These are phyloP conservation scores for Cryptococcus amylolentus DNA, from an alignment of 1,284 basidiomycete species.

Conservation along the genomic window DNA sequence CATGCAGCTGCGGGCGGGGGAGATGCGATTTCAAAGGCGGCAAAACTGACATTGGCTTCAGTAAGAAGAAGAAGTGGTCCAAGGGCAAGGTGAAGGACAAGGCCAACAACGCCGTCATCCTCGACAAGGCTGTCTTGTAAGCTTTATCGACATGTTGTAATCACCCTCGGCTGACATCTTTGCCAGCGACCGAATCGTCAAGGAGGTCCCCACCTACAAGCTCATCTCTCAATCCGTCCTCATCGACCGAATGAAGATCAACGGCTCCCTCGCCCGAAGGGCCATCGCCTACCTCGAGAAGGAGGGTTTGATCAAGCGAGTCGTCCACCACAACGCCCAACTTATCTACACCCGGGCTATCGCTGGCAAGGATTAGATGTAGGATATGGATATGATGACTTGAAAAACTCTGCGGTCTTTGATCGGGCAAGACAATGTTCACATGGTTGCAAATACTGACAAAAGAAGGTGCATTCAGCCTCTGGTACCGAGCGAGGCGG, in stretches of 20 bases:
- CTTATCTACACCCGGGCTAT: constrained; percentile 63
- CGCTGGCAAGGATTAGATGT: constrained; percentile 45
- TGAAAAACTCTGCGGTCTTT: not conserved
- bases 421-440: not conserved
- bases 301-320: constrained; percentile 92
- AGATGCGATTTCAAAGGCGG: not conserved
- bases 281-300: constrained; percentile 92
- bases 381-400: constrained; percentile 19
- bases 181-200: constrained; percentile 87
- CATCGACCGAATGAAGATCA: constrained; percentile 86
- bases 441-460: not conserved
- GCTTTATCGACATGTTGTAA: constrained; percentile 9
- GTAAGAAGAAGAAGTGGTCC: constrained; percentile 99
- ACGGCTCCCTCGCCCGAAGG: constrained; percentile 88
- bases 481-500: constrained; percentile 15
- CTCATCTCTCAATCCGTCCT: constrained; percentile 97
- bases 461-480: constrained; percentile 16
- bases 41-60: constrained; percentile 13
- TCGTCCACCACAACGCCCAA: constrained; percentile 94
- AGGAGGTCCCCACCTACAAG: constrained; percentile 99
- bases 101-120: constrained; percentile 79
- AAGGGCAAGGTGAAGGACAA: constrained; percentile 99
- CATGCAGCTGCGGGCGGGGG: not conserved
- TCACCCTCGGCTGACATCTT: not conserved
- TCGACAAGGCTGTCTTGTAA: constrained; percentile 68